These are phyloP conservation scores for Corynespora cassiicola DNA, from an alignment of 2,329 filamentous ascomycete species.

Conservation along the genomic window DNA sequence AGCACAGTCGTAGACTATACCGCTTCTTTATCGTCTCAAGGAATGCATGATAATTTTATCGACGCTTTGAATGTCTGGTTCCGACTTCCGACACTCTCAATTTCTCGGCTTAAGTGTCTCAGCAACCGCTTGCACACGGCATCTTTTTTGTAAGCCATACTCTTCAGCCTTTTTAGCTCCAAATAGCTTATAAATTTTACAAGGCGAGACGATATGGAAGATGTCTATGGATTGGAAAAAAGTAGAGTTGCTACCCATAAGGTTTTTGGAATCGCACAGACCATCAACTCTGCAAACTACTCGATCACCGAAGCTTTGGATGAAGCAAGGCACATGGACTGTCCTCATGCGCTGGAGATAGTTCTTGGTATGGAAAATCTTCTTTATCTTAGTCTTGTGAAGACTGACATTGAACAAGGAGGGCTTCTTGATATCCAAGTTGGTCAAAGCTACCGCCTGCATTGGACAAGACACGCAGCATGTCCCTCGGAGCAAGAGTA, in stretches of 20 bases:
- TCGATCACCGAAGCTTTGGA: conserved; percentile 79
- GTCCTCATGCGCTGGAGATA: too few relatives aligned
- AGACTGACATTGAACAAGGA: too few relatives aligned
- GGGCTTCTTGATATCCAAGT: too few relatives aligned
- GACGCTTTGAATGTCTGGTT: conserved; percentile 79
- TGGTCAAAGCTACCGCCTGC: too few relatives aligned
- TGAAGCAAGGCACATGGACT: too few relatives aligned
- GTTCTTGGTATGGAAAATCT: too few relatives aligned
- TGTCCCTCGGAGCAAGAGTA: too few relatives aligned
- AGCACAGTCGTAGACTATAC: too few relatives aligned
- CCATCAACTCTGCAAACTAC: conserved; percentile 86
- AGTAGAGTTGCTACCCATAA: conserved; percentile 79
- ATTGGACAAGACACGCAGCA: too few relatives aligned
- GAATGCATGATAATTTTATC: conserved; percentile 78
- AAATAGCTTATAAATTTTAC: conserved; percentile 53
- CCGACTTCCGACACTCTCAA: conserved; percentile 69
- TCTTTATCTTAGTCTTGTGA: too few relatives aligned
- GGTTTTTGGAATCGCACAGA: conserved; percentile 82
- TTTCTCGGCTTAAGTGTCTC: conserved; percentile 75
- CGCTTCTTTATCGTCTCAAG: conserved; percentile 67
- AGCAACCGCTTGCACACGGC: conserved; percentile 82
- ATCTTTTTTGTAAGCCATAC: conserved; percentile 51
- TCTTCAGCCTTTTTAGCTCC: neutral
- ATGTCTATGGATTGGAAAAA: conserved; percentile 60
- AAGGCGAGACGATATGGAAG: conserved; percentile 88